Percentiles rank a stretch among this genome's conserved stretches.
Evolutionary conservation across 805 yeast species (phyloP).

Genomic region (Wickerhamiella lipophila): DNA sequence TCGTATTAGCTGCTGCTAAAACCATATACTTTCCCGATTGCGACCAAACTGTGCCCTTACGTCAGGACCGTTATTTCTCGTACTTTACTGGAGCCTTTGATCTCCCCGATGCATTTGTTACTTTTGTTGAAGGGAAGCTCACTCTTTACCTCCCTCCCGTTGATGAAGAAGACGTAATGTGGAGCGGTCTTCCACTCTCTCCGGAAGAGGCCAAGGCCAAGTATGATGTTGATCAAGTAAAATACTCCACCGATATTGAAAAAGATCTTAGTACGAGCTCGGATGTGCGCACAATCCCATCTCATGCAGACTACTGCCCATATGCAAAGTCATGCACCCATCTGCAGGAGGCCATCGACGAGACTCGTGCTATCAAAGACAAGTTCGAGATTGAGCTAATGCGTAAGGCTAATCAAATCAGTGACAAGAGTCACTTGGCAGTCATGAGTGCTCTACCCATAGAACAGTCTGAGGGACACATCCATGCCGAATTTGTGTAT

Average conservation of each 20-base stretch:
- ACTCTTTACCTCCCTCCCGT: conserved; percentile 70
- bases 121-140: conserved; percentile 48
- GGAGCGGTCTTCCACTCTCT: conserved; percentile 83
- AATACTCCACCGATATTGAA: conserved; percentile 43
- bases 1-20: conserved; percentile 26
- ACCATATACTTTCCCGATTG: conserved; percentile 52
- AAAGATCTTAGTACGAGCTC: conserved; percentile 15
- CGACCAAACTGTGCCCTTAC: conserved; percentile 63
- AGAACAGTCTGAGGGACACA: conserved; percentile 74
- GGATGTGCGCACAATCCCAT: conserved; percentile 9
- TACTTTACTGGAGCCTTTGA: conserved; percentile 67
- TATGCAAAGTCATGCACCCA: conserved; percentile 16
- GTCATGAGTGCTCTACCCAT: conserved; percentile 89
- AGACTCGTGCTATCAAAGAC: conserved; percentile 75
- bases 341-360: conserved; percentile 59
- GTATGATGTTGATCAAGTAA: conserved; percentile 75
- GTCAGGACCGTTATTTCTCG: conserved; percentile 86
- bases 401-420: conserved; percentile 69
- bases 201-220: conserved; percentile 48
- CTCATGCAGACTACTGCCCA: conserved; percentile 13
- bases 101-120: conserved; percentile 60
- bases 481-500: conserved; percentile 90
- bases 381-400: conserved; percentile 62
- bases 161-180: conserved; percentile 83
- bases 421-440: conserved; percentile 79